Base-by-base conservation (phyloP, 805 yeast species). In the Priceomyces fermenticarens region DNA sequence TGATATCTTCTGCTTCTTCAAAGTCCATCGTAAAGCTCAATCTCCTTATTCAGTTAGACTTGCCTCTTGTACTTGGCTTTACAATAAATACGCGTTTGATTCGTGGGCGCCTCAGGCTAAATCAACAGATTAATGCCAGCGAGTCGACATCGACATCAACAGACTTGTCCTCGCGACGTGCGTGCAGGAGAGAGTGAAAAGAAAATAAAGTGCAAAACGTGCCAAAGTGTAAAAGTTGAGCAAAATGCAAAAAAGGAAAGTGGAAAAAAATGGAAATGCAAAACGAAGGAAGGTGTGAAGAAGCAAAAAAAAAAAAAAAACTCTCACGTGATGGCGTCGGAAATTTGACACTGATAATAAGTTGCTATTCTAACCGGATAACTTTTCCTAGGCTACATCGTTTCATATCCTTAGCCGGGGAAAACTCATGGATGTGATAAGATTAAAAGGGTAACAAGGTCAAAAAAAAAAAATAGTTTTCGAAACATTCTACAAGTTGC, bases 1-100 rank as follows among this genome's bases (percentile, higher is more conserved):
- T 70, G 46, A 63, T 54, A 42, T 70, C 75, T 50, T 70, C 75
- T 36, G 72, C 65, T 46, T 62, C 65, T 55, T 68, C 73, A 47
- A 70, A 69, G 51, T 65, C 62, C 71, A 66, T 65, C 39, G 27
- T 13, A 23, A 8, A 12, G 30, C 26, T 47, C 39, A 30, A 30
- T 40, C 8, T 20, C 25, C 25, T 20, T 20, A 20, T 20, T 20
- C 25, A 20, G 25, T 20, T 8, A 20, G 25, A 8, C 4, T 20
- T 20, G 4, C 25, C 25, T 20, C 25, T 4, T 20, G 25, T 20
- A 20, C 25, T 20, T 20, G 25, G 25, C 25, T 20, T 20, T 20
- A 20, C 25, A 20, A 20, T 20, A 20, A 20, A 20, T 20, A 20
- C 25, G 25, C 25, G 25, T 20, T 20, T 20, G 25, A 20, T 20